Conservation (phyloP, 192 early-diverging fungal genomes). For the Podila horticola region DNA sequence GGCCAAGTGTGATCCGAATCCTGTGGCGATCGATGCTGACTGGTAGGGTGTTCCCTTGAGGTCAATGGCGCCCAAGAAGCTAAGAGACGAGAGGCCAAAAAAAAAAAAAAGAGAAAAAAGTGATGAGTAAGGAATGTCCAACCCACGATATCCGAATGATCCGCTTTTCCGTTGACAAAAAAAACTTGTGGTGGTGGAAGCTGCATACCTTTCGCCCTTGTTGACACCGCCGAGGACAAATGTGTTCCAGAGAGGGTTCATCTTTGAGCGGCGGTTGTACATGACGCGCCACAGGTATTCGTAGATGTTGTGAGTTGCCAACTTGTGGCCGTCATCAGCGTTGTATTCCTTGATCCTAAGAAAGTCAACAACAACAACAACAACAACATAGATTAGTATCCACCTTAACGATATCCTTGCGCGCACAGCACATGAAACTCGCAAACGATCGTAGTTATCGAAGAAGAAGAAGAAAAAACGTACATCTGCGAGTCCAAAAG, state of each 20-base stretch:
- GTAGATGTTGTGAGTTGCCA: conserved; percentile 89
- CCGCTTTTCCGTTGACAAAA: neutral
- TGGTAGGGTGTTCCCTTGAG: conserved; percentile 95
- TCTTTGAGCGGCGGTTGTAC: conserved; percentile 89
- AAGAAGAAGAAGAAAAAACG: conserved; percentile 7
- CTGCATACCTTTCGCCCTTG: conserved; percentile 71
- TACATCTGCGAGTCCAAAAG: conserved; percentile 80
- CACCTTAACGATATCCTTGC: neutral
- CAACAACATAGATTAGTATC: neutral
- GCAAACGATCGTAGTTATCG: too few species aligned
- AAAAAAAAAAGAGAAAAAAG: neutral
- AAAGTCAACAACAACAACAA: neutral
- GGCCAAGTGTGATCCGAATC: conserved; percentile 91
- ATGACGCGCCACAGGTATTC: conserved; percentile 91
- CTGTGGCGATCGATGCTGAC: conserved; percentile 91
- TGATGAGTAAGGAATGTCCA: neutral
- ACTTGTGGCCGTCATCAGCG: conserved; percentile 87
- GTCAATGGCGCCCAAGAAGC: conserved; percentile 93
- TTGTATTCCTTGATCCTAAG: conserved; percentile 87
- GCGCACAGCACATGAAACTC: neutral
- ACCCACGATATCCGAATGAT: neutral
- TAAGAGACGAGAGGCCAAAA: conserved; percentile 70
- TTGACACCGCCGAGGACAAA: conserved; percentile 90
- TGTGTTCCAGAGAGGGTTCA: conserved; percentile 97
- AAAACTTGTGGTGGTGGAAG: neutral